Evolutionary conservation across 192 early-diverging fungal genomes (phyloP), one percentile per base, ranked within the genome.

Genomic region (Allomyces macrogynus): DNA sequence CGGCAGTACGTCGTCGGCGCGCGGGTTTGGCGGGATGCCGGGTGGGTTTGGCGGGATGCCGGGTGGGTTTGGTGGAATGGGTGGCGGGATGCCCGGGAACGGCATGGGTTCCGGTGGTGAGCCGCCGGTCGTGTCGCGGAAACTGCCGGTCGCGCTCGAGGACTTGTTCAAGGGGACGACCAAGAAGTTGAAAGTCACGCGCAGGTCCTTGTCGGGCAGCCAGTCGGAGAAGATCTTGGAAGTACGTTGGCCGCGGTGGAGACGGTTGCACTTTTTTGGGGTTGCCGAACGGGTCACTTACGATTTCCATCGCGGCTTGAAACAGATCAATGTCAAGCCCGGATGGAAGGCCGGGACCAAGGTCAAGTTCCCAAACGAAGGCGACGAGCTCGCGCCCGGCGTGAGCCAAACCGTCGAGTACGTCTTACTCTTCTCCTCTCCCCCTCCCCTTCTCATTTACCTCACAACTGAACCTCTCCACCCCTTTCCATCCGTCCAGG

Each of bases 291-390:
- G 7, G 32, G 0, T 40, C 7, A 8, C 32, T 40, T 8, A 40
- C 32, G 7, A 40, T 8, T 40, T 8, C 7, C 4, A 8, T 40
- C 8, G 32, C 32, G 32, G 5, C 7, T 3, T 8, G 32, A 7
- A 7, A 40, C 79, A 78, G 63, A 77, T 99, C 61, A 74, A 88
- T 64, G 74, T 99, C 75, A 92, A 89, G 71, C 85, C 92, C 12
- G 95, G 95, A 3, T 93, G 94, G 93, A 97, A 99, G 76, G 89
- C 91, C 16, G 95, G 95, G 20, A 93, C 95, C 66, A 99, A 97
- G 75, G 84, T 99, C 72, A 85, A 85, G 24, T 99, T 90, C 75
- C 77, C 85, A 9, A 82, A 80, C 23, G 87, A 94, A 69, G 95
- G 95, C 40, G 93, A 95, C 72, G 89, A 95, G 65, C 61, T 87